phyloP scores from a whole-genome alignment of 2,329 filamentous ascomycete species.

The Penicillium sp. region DNA sequence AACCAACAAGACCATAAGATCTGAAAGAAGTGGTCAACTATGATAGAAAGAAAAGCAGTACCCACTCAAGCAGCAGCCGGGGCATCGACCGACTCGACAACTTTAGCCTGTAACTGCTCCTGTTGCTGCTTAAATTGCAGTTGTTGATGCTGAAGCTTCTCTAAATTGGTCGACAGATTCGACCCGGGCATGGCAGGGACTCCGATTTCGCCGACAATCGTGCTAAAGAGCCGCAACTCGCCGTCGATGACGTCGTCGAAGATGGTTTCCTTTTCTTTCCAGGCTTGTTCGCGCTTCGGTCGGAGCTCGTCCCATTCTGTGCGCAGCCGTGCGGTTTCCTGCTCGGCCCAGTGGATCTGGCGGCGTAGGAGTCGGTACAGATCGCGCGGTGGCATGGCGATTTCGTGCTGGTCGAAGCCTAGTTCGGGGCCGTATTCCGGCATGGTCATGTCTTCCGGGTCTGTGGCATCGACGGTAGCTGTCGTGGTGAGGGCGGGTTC shows the following conservation, averaged over 20 bases:
- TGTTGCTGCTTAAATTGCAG: slow-evolving; percentile 18
- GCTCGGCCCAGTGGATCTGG: slow-evolving; percentile 46
- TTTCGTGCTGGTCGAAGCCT: slow-evolving; percentile 42
- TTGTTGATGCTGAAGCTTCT: slow-evolving; percentile 23
- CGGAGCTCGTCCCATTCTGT: slow-evolving; percentile 37
- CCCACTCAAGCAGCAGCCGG: slow-evolving; percentile 5
- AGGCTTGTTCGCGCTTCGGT: slow-evolving; percentile 36
- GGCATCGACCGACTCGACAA: background rate
- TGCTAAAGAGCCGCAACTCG: slow-evolving; percentile 35
- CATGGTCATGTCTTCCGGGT: slow-evolving; percentile 32
- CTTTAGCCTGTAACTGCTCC: slow-evolving; percentile 13
- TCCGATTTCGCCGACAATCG: slow-evolving; percentile 19
- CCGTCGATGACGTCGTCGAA: slow-evolving; percentile 42
- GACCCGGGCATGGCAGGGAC: slow-evolving; percentile 4
- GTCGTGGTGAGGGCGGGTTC: slow-evolving; percentile 19
- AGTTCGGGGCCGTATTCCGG: slow-evolving; percentile 39
- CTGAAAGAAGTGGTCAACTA: too few species aligned
- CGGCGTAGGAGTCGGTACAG: slow-evolving; percentile 44
- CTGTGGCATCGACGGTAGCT: slow-evolving; percentile 26
- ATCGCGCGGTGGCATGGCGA: slow-evolving; percentile 38
- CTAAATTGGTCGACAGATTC: slow-evolving; percentile 16
- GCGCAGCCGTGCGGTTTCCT: slow-evolving; percentile 38
- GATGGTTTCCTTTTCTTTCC: slow-evolving; percentile 41
- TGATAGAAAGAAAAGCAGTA: too few species aligned
- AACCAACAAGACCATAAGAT: slow-evolving; percentile 1